Percentiles rank a stretch among this genome's conserved stretches.
phyloP scores from a whole-genome alignment of 176 grass and related monocot genomes.

The Aegilops umbellulata region DNA sequence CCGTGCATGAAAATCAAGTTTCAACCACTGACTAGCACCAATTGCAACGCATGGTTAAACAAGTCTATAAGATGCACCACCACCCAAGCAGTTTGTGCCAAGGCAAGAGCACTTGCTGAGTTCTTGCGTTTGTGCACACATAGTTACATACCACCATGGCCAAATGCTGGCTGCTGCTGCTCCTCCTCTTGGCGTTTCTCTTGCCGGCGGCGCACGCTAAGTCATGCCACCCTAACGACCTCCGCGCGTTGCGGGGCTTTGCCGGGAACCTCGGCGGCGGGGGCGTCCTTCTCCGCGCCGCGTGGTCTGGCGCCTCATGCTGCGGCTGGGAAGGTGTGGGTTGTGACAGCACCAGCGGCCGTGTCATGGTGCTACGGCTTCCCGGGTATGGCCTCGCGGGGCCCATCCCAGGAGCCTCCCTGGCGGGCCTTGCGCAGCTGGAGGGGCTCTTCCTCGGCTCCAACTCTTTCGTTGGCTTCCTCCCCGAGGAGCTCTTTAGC shows the following conservation, averaged over 20 bases:
- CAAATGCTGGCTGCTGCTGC: neutral
- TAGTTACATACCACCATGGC: neutral
- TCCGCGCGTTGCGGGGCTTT: neutral
- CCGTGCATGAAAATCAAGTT: neutral
- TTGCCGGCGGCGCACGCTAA: neutral
- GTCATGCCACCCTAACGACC: neutral
- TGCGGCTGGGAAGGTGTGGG: neutral
- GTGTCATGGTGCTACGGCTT: neutral
- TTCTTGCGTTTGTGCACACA: neutral
- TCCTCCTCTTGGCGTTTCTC: neutral
- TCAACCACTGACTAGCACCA: no score
- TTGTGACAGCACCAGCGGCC: neutral
- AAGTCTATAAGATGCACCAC: no score
- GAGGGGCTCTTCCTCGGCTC: neutral
- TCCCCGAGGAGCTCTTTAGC: neutral
- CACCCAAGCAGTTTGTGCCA: neutral
- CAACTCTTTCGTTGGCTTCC: neutral
- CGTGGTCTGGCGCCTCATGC: neutral
- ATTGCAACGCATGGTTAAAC: no score
- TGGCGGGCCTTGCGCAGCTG: neutral
- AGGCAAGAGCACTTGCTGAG: neutral
- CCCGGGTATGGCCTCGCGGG: neutral
- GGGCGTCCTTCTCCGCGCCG: neutral
- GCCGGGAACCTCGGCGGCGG: neutral
- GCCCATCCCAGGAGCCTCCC: neutral